Evolutionary conservation across 169 alveolate genomes (phyloP).

Genomic region (Plasmodium reichenowi): DNA sequence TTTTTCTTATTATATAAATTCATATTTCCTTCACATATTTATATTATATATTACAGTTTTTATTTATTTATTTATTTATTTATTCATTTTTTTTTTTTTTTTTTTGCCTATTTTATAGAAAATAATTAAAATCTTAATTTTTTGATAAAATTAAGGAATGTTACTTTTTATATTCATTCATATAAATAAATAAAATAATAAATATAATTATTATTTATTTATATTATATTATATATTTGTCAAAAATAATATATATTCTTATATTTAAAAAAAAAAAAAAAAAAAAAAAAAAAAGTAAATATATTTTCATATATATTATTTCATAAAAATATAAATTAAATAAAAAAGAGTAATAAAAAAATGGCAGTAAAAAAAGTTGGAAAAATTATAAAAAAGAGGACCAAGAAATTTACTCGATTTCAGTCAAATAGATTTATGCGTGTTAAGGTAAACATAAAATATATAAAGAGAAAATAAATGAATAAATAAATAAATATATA

Average conservation of each 20-base stretch:
- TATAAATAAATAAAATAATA: no score
- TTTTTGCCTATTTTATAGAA: no score
- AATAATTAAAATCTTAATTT: no score
- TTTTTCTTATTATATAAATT: no score
- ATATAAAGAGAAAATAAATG: not conserved
- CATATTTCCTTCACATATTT: no score
- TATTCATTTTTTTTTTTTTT: no score
- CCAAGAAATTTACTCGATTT: constrained; percentile 95
- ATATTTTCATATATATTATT: constrained; percentile 1
- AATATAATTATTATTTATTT: no score
- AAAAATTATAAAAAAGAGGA: constrained; percentile 93
- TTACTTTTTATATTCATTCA: no score
- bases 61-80: no score
- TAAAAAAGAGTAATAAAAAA: constrained; percentile 9
- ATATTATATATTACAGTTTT: no score
- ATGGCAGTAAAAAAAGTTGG: constrained; percentile 90
- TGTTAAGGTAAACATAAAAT: constrained; percentile 87
- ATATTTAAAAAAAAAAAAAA: not conserved
- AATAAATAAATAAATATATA: not conserved
- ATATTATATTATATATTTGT: no score
- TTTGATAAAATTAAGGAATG: no score
- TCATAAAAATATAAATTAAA: not conserved
- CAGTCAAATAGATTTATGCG: constrained; percentile 96
- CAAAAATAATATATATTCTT: not conserved
- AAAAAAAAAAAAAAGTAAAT: not conserved